Base-by-base conservation (phyloP, 1,284 basidiomycete genomes). In the Volvariella surrecta region DNA sequence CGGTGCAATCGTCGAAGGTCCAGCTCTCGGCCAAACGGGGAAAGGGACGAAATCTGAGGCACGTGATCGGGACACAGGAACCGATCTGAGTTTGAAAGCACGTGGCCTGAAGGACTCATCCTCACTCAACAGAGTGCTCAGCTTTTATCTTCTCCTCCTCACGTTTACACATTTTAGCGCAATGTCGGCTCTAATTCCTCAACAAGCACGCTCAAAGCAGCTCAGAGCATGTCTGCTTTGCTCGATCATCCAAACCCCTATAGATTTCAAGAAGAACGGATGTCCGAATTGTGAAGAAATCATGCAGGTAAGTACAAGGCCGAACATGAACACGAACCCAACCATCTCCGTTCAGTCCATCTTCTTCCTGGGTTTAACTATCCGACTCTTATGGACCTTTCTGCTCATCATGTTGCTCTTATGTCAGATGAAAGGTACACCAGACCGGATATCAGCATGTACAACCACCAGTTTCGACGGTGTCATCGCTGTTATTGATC, bases 281-380 rank as follows among this genome's bases (percentile, higher is more conserved):
- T 99, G 95, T 59, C 95, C 95, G 31, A 99, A 99, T 59, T 99
- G 95, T 62, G 95, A 99, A 56, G 89, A 95, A 54, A 74, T 95
- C 52, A 79, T 98, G 61, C 86, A 94, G 70, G 95, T 93, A 39
- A 42, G 66, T 51, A 31, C 15, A 9, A 31, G 30, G 15, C 30
- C 15, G 9, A 15, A 9, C 15, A 15, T 31, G 30, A 9, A 31
- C 9, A 31, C 9, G 9, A 9, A 9, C 30, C 9, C 9, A 9
- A 9, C 30, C 15, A 15, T 9, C 30, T 31, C 30, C 9, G 30
- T 9, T 31, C 15, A 31, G 9, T 31, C 30, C 15, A n/a, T n/a
- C n/a, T n/a, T n/a, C n/a, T n/a, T n/a, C n/a, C n/a, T n/a, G n/a
- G n/a, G n/a, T n/a, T 38, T 37, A 11, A 3, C n/a, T 22, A 19